phyloP scores from a whole-genome alignment of 2,329 filamentous ascomycete genomes.

The Chrysoporthe cubensis region DNA sequence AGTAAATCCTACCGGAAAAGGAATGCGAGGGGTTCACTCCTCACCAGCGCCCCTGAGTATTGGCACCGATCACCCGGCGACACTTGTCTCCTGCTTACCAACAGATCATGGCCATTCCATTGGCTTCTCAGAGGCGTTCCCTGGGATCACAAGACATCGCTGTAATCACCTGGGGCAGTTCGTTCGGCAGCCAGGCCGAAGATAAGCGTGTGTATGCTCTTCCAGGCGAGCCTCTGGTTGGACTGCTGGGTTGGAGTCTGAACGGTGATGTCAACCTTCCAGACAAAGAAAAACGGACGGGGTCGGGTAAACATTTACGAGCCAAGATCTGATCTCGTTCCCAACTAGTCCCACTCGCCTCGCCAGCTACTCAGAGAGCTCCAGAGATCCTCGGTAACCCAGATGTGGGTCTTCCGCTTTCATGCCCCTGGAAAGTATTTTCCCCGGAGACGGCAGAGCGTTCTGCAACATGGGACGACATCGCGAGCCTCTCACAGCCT shows the following conservation, averaged over 20 bases:
- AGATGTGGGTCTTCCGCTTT: not conserved
- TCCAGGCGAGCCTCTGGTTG: conserved; percentile 7
- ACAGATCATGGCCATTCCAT: not conserved
- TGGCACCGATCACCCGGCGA: not conserved
- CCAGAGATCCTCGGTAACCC: not conserved
- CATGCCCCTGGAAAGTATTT: not conserved
- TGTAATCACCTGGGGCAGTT: not conserved
- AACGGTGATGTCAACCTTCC: conserved; percentile 5
- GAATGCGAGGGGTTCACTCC: not conserved
- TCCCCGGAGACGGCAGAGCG: conserved; percentile 3
- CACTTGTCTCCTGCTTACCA: not conserved
- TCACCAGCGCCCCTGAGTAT: not conserved
- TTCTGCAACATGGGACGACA: not conserved
- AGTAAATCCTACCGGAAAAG: not conserved
- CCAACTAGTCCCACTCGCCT: not conserved
- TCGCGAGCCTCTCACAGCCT: not conserved
- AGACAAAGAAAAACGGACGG: too few species aligned
- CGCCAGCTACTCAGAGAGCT: not conserved
- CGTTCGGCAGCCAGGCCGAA: not conserved
- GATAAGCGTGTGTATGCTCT: conserved; percentile 14
- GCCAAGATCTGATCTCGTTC: not conserved
- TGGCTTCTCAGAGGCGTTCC: not conserved
- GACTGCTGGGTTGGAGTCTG: not conserved
- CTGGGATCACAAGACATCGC: not conserved
- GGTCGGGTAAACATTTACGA: conserved; percentile 10